phyloP scores from a whole-genome alignment of 192 early-diverging fungal species.

The Backusella westeae region DNA sequence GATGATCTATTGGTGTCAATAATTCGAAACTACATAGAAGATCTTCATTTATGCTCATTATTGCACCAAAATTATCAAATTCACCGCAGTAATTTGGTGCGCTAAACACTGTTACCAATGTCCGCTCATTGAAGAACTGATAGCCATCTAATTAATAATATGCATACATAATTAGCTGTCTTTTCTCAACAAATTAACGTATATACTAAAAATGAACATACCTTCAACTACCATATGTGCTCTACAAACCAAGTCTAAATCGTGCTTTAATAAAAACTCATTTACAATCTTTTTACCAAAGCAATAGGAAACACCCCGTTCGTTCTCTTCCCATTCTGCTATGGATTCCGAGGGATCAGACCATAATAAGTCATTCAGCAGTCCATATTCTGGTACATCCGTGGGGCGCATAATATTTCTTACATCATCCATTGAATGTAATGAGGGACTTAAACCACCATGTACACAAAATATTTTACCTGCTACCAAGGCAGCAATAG shows the following conservation, averaged over 20 bases:
- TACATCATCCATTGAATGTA: slow-evolving; percentile 88
- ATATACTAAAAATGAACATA: neutral
- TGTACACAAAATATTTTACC: slow-evolving; percentile 96
- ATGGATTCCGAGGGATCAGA: slow-evolving; percentile 85
- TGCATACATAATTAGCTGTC: neutral
- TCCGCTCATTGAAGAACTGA: slow-evolving; percentile 96
- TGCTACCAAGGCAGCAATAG: slow-evolving; percentile 89
- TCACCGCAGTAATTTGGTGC: slow-evolving; percentile 87
- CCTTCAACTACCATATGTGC: slow-evolving; percentile 89
- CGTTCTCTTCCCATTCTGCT: slow-evolving; percentile 86
- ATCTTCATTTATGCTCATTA: slow-evolving; percentile 73
- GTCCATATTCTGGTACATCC: slow-evolving; percentile 91
- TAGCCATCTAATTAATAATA: slow-evolving; percentile 74
- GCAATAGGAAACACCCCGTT: slow-evolving; percentile 94
- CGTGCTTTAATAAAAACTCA: slow-evolving; percentile 79
- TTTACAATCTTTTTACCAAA: slow-evolving; percentile 84
- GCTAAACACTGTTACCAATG: slow-evolving; percentile 94
- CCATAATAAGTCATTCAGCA: slow-evolving; percentile 93
- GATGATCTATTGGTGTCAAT: slow-evolving; percentile 25
- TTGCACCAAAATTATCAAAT: slow-evolving; percentile 33
- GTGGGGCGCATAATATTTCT: slow-evolving; percentile 73
- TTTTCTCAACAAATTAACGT: neutral
- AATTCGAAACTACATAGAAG: slow-evolving; percentile 80
- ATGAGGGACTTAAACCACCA: slow-evolving; percentile 82
- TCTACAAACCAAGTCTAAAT: slow-evolving; percentile 95